Evolutionary conservation across 1,284 basidiomycete genomes (phyloP), one percentile per base, ranked within the genome.

Genomic region (Schizophyllum commune): DNA sequence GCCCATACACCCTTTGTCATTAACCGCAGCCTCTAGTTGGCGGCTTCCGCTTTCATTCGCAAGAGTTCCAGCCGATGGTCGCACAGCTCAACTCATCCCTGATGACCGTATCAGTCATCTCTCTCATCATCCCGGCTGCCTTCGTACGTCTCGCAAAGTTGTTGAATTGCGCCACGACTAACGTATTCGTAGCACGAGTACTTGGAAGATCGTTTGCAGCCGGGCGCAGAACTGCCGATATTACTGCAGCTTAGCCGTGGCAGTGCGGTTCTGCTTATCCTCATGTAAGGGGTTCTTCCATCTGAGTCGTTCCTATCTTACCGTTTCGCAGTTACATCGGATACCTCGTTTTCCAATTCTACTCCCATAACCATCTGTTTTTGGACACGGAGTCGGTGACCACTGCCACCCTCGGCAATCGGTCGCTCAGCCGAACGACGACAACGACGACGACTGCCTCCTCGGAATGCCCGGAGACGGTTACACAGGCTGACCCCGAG

Each of bases 61-160:
- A 86, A 68, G 77, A 83, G 52, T 87, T 87, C 68, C 80, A 80
- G 57, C 77, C 83, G 32, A 80, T 82, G 68, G 83, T 83, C 21
- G 84, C 85, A 8, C 85, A 88, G 69, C 75, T 86, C 61, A 86
- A 86, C 68, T 84, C 83, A 61, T 83, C 83, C 4, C 74, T 87
- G 33, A 75, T 88, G 68, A 83, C 83, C 54, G 77, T 86, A 21
- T 76, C 82, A 3, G 81, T 83, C 61, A 78, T 80, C 60, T 82
- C 84, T 3, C 75, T 87, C 63, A 78, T 85, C 20, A 77, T 88
- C 13, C 86, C 85, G 3, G 81, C 82, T 19, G 85, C 83, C 1
- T 88, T 84, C 68, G 83, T 85, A 70, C 72, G 78, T 68, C n/a
- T n/a, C n/a, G n/a, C n/a, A n/a, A n/a, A n/a, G n/a, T n/a, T n/a